These are phyloP conservation scores for Quercus aquifolioides DNA, from an alignment of 306 rosid genomes.

Conservation along the genomic window DNA sequence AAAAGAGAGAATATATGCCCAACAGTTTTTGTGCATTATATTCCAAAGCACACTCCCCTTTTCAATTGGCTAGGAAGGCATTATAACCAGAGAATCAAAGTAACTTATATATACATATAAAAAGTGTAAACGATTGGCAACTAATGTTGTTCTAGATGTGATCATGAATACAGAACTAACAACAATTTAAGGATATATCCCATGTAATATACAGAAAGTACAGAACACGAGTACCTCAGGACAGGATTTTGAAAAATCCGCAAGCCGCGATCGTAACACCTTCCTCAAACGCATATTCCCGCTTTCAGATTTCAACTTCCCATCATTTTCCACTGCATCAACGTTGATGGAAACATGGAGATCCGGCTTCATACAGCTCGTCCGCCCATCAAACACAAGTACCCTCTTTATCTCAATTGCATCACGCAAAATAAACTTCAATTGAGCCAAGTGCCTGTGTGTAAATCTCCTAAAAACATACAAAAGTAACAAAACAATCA, in stretches of 20 bases:
- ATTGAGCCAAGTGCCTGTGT: conserved; percentile 60
- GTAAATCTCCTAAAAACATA: conserved; percentile 70
- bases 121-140: not conserved
- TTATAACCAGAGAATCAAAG: not conserved
- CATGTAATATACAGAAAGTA: not conserved
- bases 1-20: not conserved
- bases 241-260: conserved; percentile 46
- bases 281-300: conserved; percentile 37
- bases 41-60: not conserved
- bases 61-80: not conserved
- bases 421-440: conserved; percentile 71
- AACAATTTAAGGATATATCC: not conserved
- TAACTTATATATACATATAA: not conserved
- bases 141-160: not conserved
- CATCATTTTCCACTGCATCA: conserved; percentile 32
- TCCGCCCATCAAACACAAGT: conserved; percentile 44
- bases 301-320: conserved; percentile 19
- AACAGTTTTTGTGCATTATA: not conserved
- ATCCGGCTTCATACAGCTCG: conserved; percentile 71
- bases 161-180: not conserved
- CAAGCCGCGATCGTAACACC: conserved; percentile 43
- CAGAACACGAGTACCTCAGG: conserved; percentile 47
- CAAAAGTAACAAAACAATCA: not conserved
- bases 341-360: conserved; percentile 51
- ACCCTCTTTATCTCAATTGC: conserved; percentile 54